phyloP scores from a whole-genome alignment of 1,284 basidiomycete species.

The Lignosus rhinocerotis region DNA sequence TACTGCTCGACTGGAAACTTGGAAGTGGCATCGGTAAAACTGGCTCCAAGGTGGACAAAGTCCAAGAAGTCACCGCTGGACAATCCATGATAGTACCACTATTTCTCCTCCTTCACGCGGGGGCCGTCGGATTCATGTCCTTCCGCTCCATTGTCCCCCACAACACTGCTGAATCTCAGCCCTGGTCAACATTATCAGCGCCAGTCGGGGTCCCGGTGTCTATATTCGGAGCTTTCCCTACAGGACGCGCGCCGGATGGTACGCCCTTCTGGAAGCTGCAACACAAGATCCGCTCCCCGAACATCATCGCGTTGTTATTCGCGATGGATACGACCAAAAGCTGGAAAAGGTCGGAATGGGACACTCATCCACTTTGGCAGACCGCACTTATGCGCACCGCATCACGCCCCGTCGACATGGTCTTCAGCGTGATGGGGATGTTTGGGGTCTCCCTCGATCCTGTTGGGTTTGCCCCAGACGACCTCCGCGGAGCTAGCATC shows the following conservation, averaged over 20 bases:
- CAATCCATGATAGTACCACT: neutral
- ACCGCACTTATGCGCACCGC: conserved; percentile 25
- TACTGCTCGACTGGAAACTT: conserved; percentile 10
- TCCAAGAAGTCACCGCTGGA: neutral
- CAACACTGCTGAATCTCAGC: neutral
- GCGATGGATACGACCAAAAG: conserved; percentile 3
- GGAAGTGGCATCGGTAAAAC: neutral
- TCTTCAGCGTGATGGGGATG: conserved; percentile 31
- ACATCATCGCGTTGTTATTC: conserved; percentile 10
- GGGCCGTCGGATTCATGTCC: neutral
- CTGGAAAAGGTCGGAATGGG: neutral
- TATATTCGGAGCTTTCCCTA: neutral
- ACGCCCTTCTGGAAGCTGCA: conserved; percentile 4
- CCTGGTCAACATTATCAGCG: neutral
- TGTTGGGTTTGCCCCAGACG: conserved; percentile 17
- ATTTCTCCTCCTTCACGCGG: neutral
- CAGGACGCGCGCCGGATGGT: neutral
- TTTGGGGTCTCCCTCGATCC: conserved; percentile 27
- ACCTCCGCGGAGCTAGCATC: conserved; percentile 26
- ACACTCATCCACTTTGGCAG: conserved; percentile 22
- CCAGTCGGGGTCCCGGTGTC: neutral
- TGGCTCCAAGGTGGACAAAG: conserved; percentile 7
- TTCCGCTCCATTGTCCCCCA: neutral
- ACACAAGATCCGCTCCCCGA: conserved; percentile 5
- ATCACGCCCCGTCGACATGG: conserved; percentile 30